Conservation (phyloP, 2,329 filamentous ascomycete species). For the Claviceps sorghi region DNA sequence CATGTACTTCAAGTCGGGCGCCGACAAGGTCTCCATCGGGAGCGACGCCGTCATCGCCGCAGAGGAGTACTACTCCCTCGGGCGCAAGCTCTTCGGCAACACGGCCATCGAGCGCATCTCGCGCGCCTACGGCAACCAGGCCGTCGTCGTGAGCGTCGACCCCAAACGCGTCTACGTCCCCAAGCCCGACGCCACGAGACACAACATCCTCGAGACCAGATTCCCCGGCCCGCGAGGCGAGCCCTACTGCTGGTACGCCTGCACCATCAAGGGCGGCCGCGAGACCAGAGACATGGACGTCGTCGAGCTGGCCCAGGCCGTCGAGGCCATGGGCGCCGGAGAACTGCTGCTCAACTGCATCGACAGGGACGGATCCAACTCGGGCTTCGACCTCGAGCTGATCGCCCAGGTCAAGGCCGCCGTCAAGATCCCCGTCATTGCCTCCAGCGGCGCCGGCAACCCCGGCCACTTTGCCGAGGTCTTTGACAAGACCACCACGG, state of each 20-base stretch:
- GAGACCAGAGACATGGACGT: slow-evolving; percentile 93
- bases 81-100: slow-evolving; percentile 55
- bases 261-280: slow-evolving; percentile 88
- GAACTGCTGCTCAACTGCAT: slow-evolving; percentile 97
- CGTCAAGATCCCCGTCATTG: slow-evolving; percentile 85
- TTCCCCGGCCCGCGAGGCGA: slow-evolving; percentile 63
- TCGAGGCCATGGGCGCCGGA: slow-evolving; percentile 89
- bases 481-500: slow-evolving; percentile 69
- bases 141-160: slow-evolving; percentile 90
- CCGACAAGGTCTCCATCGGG: slow-evolving; percentile 95
- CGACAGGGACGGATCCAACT: slow-evolving; percentile 89
- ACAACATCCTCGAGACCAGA: slow-evolving; percentile 56
- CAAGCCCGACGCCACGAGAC: slow-evolving; percentile 54
- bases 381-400: slow-evolving; percentile 86
- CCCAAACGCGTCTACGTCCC: slow-evolving; percentile 82
- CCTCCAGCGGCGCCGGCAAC: slow-evolving; percentile 79
- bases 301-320: slow-evolving; percentile 70
- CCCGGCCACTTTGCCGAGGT: slow-evolving; percentile 84
- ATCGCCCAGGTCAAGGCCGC: slow-evolving; percentile 77
- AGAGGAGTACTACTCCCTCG: slow-evolving; percentile 70
- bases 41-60: slow-evolving; percentile 88
- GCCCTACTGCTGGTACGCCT: slow-evolving; percentile 86
- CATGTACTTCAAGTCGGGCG: slow-evolving; percentile 93
- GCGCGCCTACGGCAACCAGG: slow-evolving; percentile 85
- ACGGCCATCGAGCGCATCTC: slow-evolving; percentile 96